Evolutionary conservation across 345 rosid species (phyloP), one percentile per base, ranked within the genome.

Genomic region (Moricandia moricandioides): DNA sequence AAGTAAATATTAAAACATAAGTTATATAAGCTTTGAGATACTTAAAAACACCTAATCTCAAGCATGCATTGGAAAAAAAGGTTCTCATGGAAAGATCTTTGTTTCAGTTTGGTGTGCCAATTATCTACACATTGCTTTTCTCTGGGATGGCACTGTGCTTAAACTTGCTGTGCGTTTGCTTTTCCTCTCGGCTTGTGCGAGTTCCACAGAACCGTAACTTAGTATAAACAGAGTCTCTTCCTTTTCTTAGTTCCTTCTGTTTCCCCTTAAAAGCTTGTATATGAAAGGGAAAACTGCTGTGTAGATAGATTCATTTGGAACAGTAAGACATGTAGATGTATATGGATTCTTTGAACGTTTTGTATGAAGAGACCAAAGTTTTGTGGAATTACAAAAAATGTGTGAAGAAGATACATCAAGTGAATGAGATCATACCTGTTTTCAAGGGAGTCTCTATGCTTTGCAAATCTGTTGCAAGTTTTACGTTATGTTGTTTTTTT

Each of bases 191-290:
- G 24, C 1, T 21, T 21, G 24, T 21, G 24, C 24, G 24, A 21
- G 24, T 21, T 21, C 24, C 24, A 21, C 24, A 21, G 24, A 21
- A 21, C 24, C 24, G 82, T 1, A 85, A 71, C 78, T 85, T 86
- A 2, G 96, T 70, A 18, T 91, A 62, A 62, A 62, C 47, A 39
- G 77, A 86, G 26, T 37, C 59, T 56, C 67, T 29, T 72, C 18
- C 70, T 1, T 21, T 21, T 21, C 18, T 73, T 21, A 47, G 30
- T 35, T 61, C 30, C 49, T 14, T 62, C 37, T 62, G 34, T 69
- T 39, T 11, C 27, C 17, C 29, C 30, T 68, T 55, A 39, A 21
- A 52, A 35, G 18, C 16, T 68, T 69, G 69, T 35, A 62, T 43
- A 4, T 62, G 52, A 14, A 76, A 63, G 5, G 49, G 37, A 3